Percentiles rank a stretch among this genome's conserved stretches.
These are phyloP conservation scores for Metrosideros polymorpha DNA, from an alignment of 441 rosid species.

Conservation along the genomic window DNA sequence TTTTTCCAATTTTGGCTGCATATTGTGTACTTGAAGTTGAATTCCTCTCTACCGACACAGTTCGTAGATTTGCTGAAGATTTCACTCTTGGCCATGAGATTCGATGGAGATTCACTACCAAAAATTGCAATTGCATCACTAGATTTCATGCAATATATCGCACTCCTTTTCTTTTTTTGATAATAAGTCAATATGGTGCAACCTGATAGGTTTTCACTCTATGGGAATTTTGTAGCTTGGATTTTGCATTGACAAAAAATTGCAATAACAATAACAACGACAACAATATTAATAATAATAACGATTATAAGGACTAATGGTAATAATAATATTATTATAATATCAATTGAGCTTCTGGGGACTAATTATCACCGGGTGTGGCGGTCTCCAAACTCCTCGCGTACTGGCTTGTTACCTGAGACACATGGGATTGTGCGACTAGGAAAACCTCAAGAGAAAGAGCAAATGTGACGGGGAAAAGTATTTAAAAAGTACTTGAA, in stretches of 20 bases:
- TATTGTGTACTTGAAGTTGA: not conserved
- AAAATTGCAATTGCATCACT: not conserved
- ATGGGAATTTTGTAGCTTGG: not conserved
- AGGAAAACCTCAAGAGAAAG: not conserved
- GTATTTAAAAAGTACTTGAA: too few relatives aligned
- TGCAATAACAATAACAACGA: too few relatives aligned
- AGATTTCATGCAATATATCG: not conserved
- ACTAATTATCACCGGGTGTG: too few relatives aligned
- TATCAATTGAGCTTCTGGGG: too few relatives aligned
- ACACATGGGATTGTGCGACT: not conserved
- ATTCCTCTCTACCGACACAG: not conserved
- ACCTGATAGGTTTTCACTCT: not conserved
- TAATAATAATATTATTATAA: too few relatives aligned
- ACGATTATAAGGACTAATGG: too few relatives aligned
- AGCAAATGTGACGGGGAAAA: fast-evolving
- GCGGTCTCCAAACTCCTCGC: too few relatives aligned
- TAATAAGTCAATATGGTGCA: not conserved
- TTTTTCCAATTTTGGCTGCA: not conserved
- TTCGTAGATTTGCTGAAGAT: not conserved
- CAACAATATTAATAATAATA: too few relatives aligned
- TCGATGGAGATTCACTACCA: not conserved
- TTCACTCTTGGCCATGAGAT: not conserved
- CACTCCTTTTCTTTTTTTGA: not conserved
- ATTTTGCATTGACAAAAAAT: not conserved
- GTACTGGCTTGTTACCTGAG: too few relatives aligned